A percentile compares a stretch with the other conserved stretches of the same genome.
Evolutionary conservation across 2,329 filamentous ascomycete species (phyloP).

Genomic region (Aspergillus sojae): DNA sequence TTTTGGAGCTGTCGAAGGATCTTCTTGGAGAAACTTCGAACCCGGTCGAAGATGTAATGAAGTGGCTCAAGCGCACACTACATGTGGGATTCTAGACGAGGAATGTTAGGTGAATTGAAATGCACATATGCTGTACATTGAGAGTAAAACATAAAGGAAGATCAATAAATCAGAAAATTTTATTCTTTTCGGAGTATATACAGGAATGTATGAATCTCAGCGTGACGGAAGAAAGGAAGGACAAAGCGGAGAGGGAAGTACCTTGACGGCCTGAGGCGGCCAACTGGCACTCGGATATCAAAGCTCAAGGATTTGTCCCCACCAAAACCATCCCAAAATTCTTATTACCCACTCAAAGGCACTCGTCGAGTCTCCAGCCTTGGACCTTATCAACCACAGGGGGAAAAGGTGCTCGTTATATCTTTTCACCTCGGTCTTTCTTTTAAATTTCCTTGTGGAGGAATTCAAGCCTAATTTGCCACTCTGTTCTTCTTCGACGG

Average conservation of each 20-base stretch:
- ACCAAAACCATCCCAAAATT: constrained; percentile 27
- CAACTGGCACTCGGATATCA: constrained; percentile 12
- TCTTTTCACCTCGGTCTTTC: background rate
- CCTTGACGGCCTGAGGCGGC: constrained; percentile 1
- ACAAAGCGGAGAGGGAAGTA: background rate
- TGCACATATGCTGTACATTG: background rate
- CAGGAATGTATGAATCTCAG: background rate
- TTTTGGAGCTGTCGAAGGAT: constrained; percentile 54
- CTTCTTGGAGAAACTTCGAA: constrained; percentile 45
- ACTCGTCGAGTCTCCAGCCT: constrained; percentile 16
- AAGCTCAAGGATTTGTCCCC: constrained; percentile 18
- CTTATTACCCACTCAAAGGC: constrained; percentile 19
- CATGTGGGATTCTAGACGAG: constrained; percentile 27
- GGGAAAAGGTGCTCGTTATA: constrained; percentile 12
- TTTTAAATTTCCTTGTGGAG: constrained; percentile 3
- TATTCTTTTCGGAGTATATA: background rate
- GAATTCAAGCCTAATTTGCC: background rate
- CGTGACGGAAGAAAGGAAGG: background rate
- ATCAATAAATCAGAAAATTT: background rate
- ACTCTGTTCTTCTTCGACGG: constrained; percentile 4
- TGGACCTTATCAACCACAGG: constrained; percentile 19
- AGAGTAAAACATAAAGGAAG: background rate
- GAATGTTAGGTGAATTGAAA: background rate
- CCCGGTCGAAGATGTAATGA: constrained; percentile 32
- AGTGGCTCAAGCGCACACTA: constrained; percentile 39